A percentile compares a stretch with the other conserved stretches of the same genome.
phyloP scores from a whole-genome alignment of 257 asterid species.

The Rehmannia glutinosa region DNA sequence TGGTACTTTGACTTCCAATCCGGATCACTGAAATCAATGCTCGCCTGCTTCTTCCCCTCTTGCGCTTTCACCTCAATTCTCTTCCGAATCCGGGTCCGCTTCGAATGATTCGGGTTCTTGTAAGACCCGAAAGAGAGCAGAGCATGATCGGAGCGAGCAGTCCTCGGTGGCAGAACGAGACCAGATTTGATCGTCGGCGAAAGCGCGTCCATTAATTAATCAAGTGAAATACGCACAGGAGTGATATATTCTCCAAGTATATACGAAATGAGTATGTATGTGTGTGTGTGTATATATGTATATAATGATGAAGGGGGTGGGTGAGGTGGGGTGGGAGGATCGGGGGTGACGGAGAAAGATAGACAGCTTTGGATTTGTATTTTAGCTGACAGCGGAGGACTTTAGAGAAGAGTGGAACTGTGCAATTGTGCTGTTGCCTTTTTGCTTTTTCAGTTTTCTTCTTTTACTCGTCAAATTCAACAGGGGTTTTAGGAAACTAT shows the following conservation, averaged over 20 bases:
- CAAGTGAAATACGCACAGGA: not conserved
- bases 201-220: constrained; percentile 48
- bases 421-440: not conserved
- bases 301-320: not conserved
- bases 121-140: constrained; percentile 1
- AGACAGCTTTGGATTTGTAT: constrained; percentile 29
- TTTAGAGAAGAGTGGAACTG: not conserved
- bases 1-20: constrained; percentile 81
- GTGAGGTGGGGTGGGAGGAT: constrained; percentile 29
- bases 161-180: constrained; percentile 24
- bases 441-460: constrained; percentile 10
- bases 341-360: constrained; percentile 64
- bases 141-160: constrained; percentile 24
- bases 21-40: constrained; percentile 68
- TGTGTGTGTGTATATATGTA: not conserved
- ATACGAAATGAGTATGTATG: not conserved
- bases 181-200: constrained; percentile 61
- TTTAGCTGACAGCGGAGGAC: not conserved
- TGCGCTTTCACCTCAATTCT: constrained; percentile 30
- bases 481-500: not conserved
- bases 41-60: constrained; percentile 26
- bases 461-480: constrained; percentile 8
- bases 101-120: not conserved
- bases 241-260: not conserved
- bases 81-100: constrained; percentile 8